These are phyloP conservation scores for Taiozyma onychis DNA, from an alignment of 1,139 yeast genomes.

Conservation along the genomic window DNA sequence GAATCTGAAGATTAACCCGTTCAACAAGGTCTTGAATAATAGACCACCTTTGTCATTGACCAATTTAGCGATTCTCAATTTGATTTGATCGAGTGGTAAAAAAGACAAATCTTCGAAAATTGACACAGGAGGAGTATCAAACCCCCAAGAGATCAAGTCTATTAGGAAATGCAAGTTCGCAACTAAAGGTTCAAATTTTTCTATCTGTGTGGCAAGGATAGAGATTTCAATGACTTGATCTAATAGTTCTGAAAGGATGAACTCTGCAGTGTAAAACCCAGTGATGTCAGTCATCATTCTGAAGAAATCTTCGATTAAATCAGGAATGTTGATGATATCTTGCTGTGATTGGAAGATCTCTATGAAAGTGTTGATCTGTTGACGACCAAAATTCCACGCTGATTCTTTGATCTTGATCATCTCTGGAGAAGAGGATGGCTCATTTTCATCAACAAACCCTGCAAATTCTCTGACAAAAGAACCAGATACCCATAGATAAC, in stretches of 20 bases:
- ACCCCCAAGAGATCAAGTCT: constrained; percentile 82
- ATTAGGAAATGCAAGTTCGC: constrained; percentile 71
- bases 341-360: constrained; percentile 23
- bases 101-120: constrained; percentile 42
- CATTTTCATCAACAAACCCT: constrained; percentile 56
- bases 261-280: constrained; percentile 69
- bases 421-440: too few species aligned
- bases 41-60: constrained; percentile 53
- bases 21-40: constrained; percentile 47
- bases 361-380: constrained; percentile 41
- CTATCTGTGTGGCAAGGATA: constrained; percentile 48
- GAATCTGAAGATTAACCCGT: constrained; percentile 68
- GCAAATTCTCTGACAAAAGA: constrained; percentile 73
- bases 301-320: constrained; percentile 83
- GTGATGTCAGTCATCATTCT: constrained; percentile 76
- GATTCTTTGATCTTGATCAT: constrained; percentile 29
- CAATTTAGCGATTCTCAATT: constrained; percentile 27
- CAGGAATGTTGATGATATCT: constrained; percentile 47
- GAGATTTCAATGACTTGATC: constrained; percentile 58
- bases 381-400: constrained; percentile 45
- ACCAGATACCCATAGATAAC: constrained; percentile 90
- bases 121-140: constrained; percentile 74
- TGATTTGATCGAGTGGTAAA: constrained; percentile 42
- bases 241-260: constrained; percentile 52
- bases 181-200: constrained; percentile 67